A percentile compares a stretch with the other conserved stretches of the same genome.
Evolutionary conservation across 2,329 filamentous ascomycete genomes (phyloP).

Genomic region (Zasmidium cellare): DNA sequence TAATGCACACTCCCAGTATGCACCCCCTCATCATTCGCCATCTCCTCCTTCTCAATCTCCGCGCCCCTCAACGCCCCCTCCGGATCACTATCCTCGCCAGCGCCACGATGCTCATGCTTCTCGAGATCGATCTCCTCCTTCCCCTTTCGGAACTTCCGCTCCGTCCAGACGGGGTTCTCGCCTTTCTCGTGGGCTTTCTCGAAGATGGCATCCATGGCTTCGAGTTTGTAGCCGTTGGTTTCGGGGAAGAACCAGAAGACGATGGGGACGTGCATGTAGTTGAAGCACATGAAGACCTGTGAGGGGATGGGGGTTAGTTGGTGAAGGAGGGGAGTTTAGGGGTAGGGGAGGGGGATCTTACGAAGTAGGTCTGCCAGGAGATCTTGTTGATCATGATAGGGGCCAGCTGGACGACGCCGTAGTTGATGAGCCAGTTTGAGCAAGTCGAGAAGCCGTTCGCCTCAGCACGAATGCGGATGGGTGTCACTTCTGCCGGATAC

Average conservation of each 20-base stretch:
- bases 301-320: too few species aligned
- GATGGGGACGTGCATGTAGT: conserved; percentile 16
- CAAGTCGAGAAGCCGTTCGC: conserved; percentile 55
- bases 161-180: conserved; percentile 31
- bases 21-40: conserved; percentile 4
- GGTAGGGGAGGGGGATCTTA: neutral
- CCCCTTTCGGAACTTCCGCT: conserved; percentile 24
- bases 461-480: conserved; percentile 53
- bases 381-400: conserved; percentile 50
- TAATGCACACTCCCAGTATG: too few species aligned
- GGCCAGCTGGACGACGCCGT: conserved; percentile 33
- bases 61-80: conserved; percentile 15
- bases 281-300: conserved; percentile 44
- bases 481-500: conserved; percentile 39
- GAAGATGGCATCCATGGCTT: conserved; percentile 30
- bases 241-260: conserved; percentile 24
- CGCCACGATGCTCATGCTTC: conserved; percentile 11
- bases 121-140: conserved; percentile 23
- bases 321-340: too few species aligned
- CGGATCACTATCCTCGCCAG: conserved; percentile 12
- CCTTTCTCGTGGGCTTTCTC: conserved; percentile 28
- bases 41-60: conserved; percentile 19
- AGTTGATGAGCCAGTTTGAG: conserved; percentile 41
- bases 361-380: conserved; percentile 41
- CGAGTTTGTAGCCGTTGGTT: conserved; percentile 27